Evolutionary conservation across 257 asterid species (phyloP).

Genomic region (Lithospermum erythrorhizon): DNA sequence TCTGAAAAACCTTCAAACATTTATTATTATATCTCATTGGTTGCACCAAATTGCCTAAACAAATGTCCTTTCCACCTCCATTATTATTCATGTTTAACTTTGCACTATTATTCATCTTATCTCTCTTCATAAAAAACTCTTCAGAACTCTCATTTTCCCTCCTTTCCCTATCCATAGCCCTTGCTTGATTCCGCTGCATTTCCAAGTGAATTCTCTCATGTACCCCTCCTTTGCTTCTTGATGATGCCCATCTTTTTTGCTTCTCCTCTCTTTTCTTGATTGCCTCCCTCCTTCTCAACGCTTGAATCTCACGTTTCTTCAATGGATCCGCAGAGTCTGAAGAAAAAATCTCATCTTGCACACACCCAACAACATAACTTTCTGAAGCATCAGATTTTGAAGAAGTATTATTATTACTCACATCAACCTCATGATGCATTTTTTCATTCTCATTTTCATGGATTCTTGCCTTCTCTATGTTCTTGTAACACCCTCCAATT

Average conservation of each 20-base stretch:
- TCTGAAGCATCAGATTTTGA: conserved; percentile 14
- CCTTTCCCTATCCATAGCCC: conserved; percentile 30
- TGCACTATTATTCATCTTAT: conserved; percentile 9
- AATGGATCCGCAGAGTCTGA: conserved; percentile 19
- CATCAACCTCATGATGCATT: background rate
- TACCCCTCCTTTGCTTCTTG: conserved; percentile 5
- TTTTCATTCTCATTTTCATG: background rate
- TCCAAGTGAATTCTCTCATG: conserved; percentile 24
- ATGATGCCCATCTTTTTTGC: conserved; percentile 16
- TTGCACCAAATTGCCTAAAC: conserved; percentile 7
- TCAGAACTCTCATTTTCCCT: conserved; percentile 24
- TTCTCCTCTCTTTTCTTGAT: conserved; percentile 35
- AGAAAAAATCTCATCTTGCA: background rate
- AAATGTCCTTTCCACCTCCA: background rate
- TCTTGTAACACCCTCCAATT: conserved; percentile 45
- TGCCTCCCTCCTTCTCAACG: conserved; percentile 42
- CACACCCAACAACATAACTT: background rate
- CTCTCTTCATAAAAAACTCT: conserved; percentile 1
- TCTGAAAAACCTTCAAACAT: conserved; percentile 13
- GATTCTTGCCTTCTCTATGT: conserved; percentile 8
- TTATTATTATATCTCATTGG: conserved; percentile 4
- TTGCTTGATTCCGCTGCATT: conserved; percentile 21
- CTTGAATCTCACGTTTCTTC: conserved; percentile 42
- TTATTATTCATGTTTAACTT: background rate
- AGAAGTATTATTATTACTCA: background rate